A percentile compares a stretch with the other conserved stretches of the same genome.
Evolutionary conservation across 169 alveolate species (phyloP).

Genomic region (Plasmodium yoelii): DNA sequence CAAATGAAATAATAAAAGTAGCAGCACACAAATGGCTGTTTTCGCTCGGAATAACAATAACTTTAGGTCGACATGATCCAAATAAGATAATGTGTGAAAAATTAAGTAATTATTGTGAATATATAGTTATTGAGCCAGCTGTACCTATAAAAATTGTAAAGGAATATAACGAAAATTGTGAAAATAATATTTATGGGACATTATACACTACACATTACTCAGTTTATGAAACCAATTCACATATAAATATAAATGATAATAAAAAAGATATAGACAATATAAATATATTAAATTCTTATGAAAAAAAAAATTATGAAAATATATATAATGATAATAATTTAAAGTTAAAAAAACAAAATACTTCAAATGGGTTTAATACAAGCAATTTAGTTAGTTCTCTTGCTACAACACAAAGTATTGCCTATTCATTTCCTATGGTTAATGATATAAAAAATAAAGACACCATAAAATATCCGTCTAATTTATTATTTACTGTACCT

Average conservation of each 20-base stretch:
- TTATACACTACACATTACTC: conserved; percentile 63
- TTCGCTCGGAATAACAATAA: conserved; percentile 73
- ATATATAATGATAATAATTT: conserved; percentile 16
- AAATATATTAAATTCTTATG: too few species aligned
- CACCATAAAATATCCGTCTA: background rate
- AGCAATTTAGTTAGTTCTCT: conserved; percentile 24
- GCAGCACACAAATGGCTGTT: conserved; percentile 75
- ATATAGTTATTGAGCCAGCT: conserved; percentile 76
- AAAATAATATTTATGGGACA: conserved; percentile 8
- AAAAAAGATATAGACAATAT: conserved; percentile 9
- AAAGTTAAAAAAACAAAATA: background rate
- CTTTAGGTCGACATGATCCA: conserved; percentile 76
- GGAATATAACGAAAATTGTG: conserved; percentile 42
- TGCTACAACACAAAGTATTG: conserved; percentile 25
- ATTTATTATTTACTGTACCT: conserved; percentile 71
- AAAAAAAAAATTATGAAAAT: background rate
- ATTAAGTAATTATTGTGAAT: conserved; percentile 68
- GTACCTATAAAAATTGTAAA: conserved; percentile 69
- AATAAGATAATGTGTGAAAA: conserved; percentile 52
- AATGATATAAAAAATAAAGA: conserved; percentile 59
- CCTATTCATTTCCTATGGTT: conserved; percentile 5
- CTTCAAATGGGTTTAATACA: conserved; percentile 2
- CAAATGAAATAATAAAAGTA: conserved; percentile 48
- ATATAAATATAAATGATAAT: conserved; percentile 6
- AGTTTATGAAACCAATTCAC: conserved; percentile 33